Evolutionary conservation across 805 yeast genomes (phyloP).

Genomic region (Saccharomycopsis babjevae): DNA sequence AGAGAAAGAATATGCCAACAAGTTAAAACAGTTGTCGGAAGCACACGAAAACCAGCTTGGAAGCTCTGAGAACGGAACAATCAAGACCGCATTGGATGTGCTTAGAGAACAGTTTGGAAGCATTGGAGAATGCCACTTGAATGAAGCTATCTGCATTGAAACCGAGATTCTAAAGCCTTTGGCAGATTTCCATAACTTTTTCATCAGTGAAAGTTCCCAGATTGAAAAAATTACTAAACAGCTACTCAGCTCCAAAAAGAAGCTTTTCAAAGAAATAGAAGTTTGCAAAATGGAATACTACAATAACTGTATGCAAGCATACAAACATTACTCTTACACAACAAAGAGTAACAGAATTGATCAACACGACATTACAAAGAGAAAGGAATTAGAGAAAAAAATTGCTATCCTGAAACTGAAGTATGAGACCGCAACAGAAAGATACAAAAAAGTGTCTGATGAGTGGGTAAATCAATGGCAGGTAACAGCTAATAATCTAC

Average conservation of each 20-base stretch:
- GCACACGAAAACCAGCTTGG: conserved; percentile 32
- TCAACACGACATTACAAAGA: conserved; percentile 26
- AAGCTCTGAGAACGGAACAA: conserved; percentile 45
- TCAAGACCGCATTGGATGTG: conserved; percentile 49
- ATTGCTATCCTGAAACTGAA: conserved; percentile 37
- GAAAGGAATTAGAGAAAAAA: conserved; percentile 37
- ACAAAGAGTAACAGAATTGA: conserved; percentile 43
- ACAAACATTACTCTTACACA: conserved; percentile 44
- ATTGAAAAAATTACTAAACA: conserved; percentile 48
- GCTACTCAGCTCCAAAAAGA: conserved; percentile 37
- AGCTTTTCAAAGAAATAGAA: conserved; percentile 29
- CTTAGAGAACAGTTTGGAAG: conserved; percentile 49
- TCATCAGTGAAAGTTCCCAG: conserved; percentile 44
- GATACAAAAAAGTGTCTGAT: conserved; percentile 46
- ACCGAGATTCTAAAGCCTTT: conserved; percentile 45
- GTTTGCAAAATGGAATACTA: conserved; percentile 40
- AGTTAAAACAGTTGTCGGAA: conserved; percentile 42
- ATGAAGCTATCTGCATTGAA: conserved; percentile 39
- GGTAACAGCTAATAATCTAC: conserved; percentile 48
- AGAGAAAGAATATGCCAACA: conserved; percentile 64
- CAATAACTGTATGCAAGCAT: conserved; percentile 46
- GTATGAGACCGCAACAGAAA: conserved; percentile 45
- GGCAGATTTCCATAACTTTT: conserved; percentile 38
- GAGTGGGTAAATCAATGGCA: conserved; percentile 69
- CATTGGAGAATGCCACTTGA: conserved; percentile 46